Conservation (phyloP, 257 asterid species). For the Linderniella brevidens region DNA sequence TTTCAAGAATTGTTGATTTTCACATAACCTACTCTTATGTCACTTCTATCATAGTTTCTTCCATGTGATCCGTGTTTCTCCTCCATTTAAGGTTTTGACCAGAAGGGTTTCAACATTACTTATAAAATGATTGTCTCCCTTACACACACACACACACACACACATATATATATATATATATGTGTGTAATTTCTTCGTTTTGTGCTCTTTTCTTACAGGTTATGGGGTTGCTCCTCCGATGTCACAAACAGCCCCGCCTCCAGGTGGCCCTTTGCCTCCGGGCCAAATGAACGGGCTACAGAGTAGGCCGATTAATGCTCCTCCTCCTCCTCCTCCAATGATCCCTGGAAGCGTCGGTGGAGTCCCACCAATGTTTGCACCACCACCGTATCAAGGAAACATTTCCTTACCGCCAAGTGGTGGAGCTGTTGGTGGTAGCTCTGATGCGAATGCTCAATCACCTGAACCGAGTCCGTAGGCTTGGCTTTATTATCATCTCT, state of each 20-base stretch:
- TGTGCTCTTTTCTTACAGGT: conserved; percentile 22
- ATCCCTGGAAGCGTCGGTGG: conserved; percentile 45
- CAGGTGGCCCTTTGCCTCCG: conserved; percentile 36
- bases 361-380: conserved; percentile 37
- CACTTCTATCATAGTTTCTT: not conserved
- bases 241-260: conserved; percentile 61
- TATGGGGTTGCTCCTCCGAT: conserved; percentile 25
- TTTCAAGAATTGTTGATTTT: not conserved
- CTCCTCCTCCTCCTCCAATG: conserved; percentile 47
- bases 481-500: not conserved
- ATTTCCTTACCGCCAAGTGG: conserved; percentile 24
- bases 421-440: conserved; percentile 21
- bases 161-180: not conserved
- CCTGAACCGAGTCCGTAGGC: conserved; percentile 31
- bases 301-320: conserved; percentile 35
- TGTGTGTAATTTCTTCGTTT: not conserved
- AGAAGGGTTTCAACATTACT: not conserved
- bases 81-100: not conserved
- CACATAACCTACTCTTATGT: not conserved
- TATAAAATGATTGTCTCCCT: no score
- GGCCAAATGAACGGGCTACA: conserved; percentile 63
- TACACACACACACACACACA: not conserved
- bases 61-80: not conserved
- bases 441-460: conserved; percentile 23
- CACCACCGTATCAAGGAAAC: conserved; percentile 45